These are phyloP conservation scores for Lumnitzera racemosa DNA, from an alignment of 345 rosid species.

Conservation along the genomic window DNA sequence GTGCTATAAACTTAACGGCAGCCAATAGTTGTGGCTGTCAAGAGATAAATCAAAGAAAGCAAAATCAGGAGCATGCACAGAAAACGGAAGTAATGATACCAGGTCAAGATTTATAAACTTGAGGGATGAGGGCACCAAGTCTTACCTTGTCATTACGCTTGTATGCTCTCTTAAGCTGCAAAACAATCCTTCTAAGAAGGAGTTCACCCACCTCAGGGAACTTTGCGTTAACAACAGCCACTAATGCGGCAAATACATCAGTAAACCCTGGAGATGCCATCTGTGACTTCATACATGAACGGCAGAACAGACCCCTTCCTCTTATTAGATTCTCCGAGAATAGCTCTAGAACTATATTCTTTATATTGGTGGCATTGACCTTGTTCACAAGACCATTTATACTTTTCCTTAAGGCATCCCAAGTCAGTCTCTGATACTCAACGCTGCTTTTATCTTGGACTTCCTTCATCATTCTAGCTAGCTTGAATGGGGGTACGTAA, in stretches of 20 bases:
- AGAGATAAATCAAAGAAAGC: neutral
- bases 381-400: conserved; percentile 92
- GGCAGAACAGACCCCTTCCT: conserved; percentile 89
- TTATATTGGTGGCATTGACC: conserved; percentile 78
- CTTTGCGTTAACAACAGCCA: conserved; percentile 77
- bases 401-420: conserved; percentile 97
- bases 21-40: conserved; percentile 88
- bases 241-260: conserved; percentile 82
- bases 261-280: conserved; percentile 96
- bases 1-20: conserved; percentile 91
- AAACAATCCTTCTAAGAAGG: conserved; percentile 67
- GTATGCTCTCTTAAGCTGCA: conserved; percentile 94
- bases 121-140: neutral
- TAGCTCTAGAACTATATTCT: conserved; percentile 78
- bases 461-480: conserved; percentile 89
- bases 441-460: conserved; percentile 74
- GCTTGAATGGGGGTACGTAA: conserved; percentile 82
- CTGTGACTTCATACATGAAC: conserved; percentile 92
- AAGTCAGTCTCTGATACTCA: conserved; percentile 81
- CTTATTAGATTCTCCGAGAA: conserved; percentile 84
- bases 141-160: conserved; percentile 86
- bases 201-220: conserved; percentile 91
- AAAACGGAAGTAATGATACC: neutral
- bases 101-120: neutral
- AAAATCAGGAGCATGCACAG: neutral